Base-by-base conservation (phyloP, 345 rosid genomes). In the Erysimum cheiranthoides region DNA sequence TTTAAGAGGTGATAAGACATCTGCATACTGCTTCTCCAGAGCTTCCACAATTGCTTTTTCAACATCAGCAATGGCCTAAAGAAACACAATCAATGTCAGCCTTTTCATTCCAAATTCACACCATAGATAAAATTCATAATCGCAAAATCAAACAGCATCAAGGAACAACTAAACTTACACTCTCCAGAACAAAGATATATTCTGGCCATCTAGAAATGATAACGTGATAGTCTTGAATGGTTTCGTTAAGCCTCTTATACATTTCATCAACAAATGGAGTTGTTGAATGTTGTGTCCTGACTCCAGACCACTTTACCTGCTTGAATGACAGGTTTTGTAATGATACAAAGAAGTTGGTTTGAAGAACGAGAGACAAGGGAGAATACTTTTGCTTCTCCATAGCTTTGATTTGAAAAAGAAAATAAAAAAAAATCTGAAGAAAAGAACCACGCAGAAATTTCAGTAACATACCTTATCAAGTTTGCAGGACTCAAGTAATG, bases 121-220 rank as follows among this genome's bases (percentile, higher is more conserved):
- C 6, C 64, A 40, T 21, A 32, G 5, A 42, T 61, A n/a, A 5
- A 53, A 25, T 14, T 31, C 34, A 73, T 5, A 17, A 38, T 59
- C 16, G n/a, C 1, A 56, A 63, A 43, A 27, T 43, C 47, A 42
- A 39, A 52, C 56, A 30, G 46, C n/a, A 27, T 17, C 46, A 78
- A 42, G 66, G 49, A 50, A 59, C 34, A 38, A 43, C 16, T 27
- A 40, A 64, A 79, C 93, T 53, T 88, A 95, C 99, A 84, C 89
- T 87, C 79, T 92, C 99, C 35, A 95, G 87, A 76, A 86, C 96
- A 66, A 95, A 89, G 68, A 87, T 85, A 77, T 95, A 95, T 61
- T 92, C 97, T 32, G 99, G 99, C 99, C 99, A 95, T 66, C 97
- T 84, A 84, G 93, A 86, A 51, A 90, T 95, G 76, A 92, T 90